Evolutionary conservation across 2,329 filamentous ascomycete genomes (phyloP), one percentile per base, ranked within the genome.

Genomic region (Coniella lustricola): DNA sequence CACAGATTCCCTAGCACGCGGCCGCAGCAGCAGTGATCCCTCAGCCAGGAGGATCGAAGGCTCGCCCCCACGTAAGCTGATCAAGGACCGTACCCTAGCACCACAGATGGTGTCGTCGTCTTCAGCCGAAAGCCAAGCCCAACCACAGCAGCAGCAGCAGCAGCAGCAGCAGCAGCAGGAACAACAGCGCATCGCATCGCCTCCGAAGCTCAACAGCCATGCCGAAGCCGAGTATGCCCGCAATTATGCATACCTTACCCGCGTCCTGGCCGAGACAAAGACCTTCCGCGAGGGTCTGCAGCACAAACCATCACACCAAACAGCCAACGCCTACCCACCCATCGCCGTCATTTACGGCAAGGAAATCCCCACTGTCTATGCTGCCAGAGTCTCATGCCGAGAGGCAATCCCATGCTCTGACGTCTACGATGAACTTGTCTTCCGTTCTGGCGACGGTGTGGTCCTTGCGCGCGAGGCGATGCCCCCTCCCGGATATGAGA

Each of bases 391-490:
- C 0, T 69, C 77, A 13, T 80, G 81, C 2, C 73, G 77, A 3
- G 89, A 91, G 46, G 82, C 77, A 0, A 95, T 96, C 56, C 77
- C 81, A 43, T 80, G 81, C 52, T 71, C 80, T 0, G 88, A 94
- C 64, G 84, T 81, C 1, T 96, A 95, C 62, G 89, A 95, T 55
- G 84, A 94, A 57, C 73, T 97, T 2, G 79, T 88, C 0, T 96
- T 96, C 67, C 85, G 86, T 1, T 84, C 84, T 18, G 90, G 90
- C 2, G 90, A 97, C 62, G 91, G 90, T 0, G 90, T 97, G 0
- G 89, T 91, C 47, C 75, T 96, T 7, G 87, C 90, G 0, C 81
- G 81, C 44, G 87, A 91, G 53, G 86, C 90, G 0, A 91, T 94
- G 87, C 66, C 94, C 37, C 90, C 90, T 0, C 69, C 78, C 2